Percentiles rank a stretch among this genome's conserved stretches.
phyloP scores from a whole-genome alignment of 2,329 filamentous ascomycete species.

The Coleophoma eucalyptorum region DNA sequence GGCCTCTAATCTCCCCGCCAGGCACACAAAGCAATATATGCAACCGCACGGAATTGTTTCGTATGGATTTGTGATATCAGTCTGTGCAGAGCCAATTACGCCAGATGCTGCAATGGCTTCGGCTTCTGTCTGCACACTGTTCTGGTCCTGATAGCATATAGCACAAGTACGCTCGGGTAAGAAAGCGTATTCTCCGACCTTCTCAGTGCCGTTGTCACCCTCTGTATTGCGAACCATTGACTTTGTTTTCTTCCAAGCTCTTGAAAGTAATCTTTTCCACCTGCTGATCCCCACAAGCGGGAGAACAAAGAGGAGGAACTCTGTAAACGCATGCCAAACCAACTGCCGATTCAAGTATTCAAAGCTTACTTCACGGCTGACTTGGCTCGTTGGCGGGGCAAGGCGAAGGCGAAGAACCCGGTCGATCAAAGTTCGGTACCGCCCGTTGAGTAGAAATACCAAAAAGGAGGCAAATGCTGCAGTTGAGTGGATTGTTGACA shows the following conservation, averaged over 20 bases:
- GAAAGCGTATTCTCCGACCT: slow-evolving; percentile 74
- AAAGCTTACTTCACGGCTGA: slow-evolving; percentile 89
- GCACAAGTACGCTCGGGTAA: slow-evolving; percentile 92
- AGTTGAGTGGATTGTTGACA: slow-evolving; percentile 73
- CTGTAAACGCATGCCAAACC: slow-evolving; percentile 99
- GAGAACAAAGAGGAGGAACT: slow-evolving; percentile 96
- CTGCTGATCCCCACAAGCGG: slow-evolving; percentile 91
- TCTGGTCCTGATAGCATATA: slow-evolving; percentile 95
- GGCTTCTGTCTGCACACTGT: slow-evolving; percentile 66
- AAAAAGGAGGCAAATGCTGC: slow-evolving; percentile 84
- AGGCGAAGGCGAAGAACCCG: slow-evolving; percentile 80
- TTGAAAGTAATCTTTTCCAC: slow-evolving; percentile 85
- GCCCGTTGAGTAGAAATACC: slow-evolving; percentile 84
- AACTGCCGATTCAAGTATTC: slow-evolving; percentile 97
- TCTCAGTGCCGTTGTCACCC: slow-evolving; percentile 46
- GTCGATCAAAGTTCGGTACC: slow-evolving; percentile 88
- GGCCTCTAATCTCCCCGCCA: slow-evolving; percentile 84
- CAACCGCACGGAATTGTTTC: slow-evolving; percentile 86
- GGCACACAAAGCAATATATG: slow-evolving; percentile 92
- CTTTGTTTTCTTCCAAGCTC: slow-evolving; percentile 80
- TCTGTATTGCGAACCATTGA: slow-evolving; percentile 52
- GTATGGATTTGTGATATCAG: slow-evolving; percentile 95
- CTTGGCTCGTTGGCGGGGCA: slow-evolving; percentile 78
- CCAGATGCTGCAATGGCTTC: slow-evolving; percentile 73
- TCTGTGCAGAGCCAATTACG: slow-evolving; percentile 82